Conservation (phyloP, 129 eudicot genomes). For the Centrapalus pauciflorus region DNA sequence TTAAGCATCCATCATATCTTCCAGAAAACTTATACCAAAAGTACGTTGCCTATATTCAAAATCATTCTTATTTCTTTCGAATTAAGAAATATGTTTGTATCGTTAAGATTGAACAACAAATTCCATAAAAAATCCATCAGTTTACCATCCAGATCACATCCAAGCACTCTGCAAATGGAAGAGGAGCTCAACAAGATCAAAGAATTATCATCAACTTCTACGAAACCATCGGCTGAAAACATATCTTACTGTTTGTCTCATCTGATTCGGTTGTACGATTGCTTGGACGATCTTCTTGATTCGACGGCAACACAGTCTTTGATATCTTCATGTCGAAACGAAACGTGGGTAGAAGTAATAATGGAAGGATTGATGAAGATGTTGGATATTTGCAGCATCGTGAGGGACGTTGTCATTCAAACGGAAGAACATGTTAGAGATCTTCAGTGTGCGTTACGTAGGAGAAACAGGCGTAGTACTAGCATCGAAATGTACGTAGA, state of each 20-base stretch:
- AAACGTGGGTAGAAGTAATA: slow-evolving; percentile 21
- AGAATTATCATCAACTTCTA: slow-evolving; percentile 7
- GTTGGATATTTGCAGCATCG: slow-evolving; percentile 17
- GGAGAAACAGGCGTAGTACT: slow-evolving; percentile 12
- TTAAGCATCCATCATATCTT: too few relatives aligned
- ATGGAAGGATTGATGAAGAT: slow-evolving; percentile 24
- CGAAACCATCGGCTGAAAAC: background rate
- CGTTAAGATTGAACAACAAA: slow-evolving; percentile 6
- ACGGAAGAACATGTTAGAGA: slow-evolving; percentile 11
- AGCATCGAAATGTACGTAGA: slow-evolving; percentile 4
- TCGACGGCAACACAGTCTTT: slow-evolving; percentile 23
- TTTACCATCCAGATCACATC: slow-evolving; percentile 37
- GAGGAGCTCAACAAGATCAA: slow-evolving; percentile 28
- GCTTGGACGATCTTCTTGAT: slow-evolving; percentile 31
- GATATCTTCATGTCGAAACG: slow-evolving; percentile 19
- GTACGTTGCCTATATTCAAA: too few relatives aligned
- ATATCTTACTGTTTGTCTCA: slow-evolving; percentile 22
- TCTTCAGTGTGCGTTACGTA: slow-evolving; percentile 16
- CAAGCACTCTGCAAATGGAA: slow-evolving; percentile 16
- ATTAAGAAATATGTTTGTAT: slow-evolving; percentile 30
- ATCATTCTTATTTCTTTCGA: too few relatives aligned
- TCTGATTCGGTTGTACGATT: slow-evolving; percentile 23
- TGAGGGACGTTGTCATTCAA: slow-evolving; percentile 17
- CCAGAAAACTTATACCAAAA: too few relatives aligned
- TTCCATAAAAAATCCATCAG: slow-evolving; percentile 27